These are phyloP conservation scores for Leccinum boreale DNA, from an alignment of 768 basidiomycete genomes.

Conservation along the genomic window DNA sequence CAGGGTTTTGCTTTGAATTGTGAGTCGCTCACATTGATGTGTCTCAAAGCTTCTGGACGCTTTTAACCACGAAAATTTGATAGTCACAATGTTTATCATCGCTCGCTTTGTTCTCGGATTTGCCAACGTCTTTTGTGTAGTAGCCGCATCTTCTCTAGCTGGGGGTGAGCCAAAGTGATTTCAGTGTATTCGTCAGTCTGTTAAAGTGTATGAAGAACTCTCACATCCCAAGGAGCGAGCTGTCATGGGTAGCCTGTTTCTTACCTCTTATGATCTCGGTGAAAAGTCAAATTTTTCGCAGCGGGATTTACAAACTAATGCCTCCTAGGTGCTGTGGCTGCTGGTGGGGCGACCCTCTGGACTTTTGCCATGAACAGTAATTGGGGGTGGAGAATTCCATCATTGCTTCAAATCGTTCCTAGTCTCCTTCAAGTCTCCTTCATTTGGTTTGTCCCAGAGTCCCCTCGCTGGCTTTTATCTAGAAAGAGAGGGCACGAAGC, in stretches of 20 bases:
- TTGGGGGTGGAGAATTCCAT: conserved; percentile 66
- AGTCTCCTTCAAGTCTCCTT: conserved; percentile 52
- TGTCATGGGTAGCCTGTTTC: background rate
- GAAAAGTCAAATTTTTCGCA: background rate
- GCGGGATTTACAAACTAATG: background rate
- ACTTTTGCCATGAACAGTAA: conserved; percentile 56
- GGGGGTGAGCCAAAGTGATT: conserved; percentile 10
- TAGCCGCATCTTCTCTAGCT: conserved; percentile 19
- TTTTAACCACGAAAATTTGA: background rate
- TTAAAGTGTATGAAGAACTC: background rate
- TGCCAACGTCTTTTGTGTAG: conserved; percentile 10
- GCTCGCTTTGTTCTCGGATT: conserved; percentile 19
- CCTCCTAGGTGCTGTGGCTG: conserved; percentile 17
- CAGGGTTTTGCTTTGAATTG: conserved; percentile 15
- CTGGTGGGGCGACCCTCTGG: conserved; percentile 55
- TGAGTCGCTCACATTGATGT: background rate
- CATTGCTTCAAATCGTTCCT: conserved; percentile 53
- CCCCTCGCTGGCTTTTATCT: conserved; percentile 61
- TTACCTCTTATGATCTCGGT: background rate
- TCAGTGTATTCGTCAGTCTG: no score
- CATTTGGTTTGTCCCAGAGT: conserved; percentile 58
- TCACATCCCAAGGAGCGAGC: conserved; percentile 7
- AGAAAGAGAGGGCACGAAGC: conserved; percentile 52
- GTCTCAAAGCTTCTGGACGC: background rate
- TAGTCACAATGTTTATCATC: conserved; percentile 14